phyloP scores from a whole-genome alignment of 2,329 filamentous ascomycete species.

The Botrytis sinoallii region DNA sequence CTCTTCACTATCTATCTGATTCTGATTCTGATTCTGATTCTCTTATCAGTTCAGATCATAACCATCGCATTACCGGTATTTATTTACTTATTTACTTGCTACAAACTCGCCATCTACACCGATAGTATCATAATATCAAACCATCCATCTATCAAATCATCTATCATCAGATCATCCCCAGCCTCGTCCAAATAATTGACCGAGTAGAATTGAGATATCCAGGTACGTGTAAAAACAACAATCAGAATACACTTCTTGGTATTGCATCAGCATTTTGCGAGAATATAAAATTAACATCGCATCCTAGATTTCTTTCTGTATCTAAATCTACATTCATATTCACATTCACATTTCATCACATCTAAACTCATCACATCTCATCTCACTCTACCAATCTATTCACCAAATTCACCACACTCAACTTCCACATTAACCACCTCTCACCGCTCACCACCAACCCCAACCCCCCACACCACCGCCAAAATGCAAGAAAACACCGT shows the following conservation, averaged over 20 bases:
- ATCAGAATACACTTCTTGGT: neutral
- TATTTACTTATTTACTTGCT: too few relatives aligned
- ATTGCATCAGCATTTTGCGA: too few relatives aligned
- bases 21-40: neutral
- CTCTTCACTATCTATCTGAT: neutral
- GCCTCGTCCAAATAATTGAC: neutral
- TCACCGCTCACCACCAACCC: neutral
- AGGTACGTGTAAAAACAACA: neutral
- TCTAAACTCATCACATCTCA: neutral
- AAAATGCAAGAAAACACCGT: conserved; percentile 64
- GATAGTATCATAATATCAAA: neutral
- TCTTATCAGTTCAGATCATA: neutral
- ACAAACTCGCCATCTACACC: neutral
- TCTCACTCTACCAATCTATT: neutral
- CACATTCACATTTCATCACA: neutral
- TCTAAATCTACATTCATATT: neutral
- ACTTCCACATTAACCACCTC: neutral
- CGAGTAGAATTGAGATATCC: neutral
- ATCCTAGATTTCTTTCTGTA: neutral
- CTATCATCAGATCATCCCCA: neutral
- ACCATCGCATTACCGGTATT: neutral
- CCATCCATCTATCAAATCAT: too few relatives aligned
- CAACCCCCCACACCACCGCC: conserved; percentile 29
- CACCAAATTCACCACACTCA: neutral
- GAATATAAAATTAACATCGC: neutral